Percentiles rank a stretch among this genome's conserved stretches.
Conservation (phyloP, 768 basidiomycete genomes). For the Pholiota microspora region DNA sequence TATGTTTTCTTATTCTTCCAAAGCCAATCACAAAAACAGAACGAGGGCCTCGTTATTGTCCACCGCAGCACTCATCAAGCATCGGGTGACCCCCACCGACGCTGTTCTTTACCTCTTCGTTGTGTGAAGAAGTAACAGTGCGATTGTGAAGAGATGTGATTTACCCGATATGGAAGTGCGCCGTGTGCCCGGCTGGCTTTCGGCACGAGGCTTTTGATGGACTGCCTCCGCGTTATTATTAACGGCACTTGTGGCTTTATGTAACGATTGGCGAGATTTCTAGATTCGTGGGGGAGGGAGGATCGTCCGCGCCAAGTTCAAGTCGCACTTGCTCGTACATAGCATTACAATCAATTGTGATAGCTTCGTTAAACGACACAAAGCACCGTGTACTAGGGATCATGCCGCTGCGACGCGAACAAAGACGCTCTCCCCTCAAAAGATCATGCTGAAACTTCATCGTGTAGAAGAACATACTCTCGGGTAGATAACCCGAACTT, state of each 20-base stretch:
- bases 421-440: too few relatives aligned
- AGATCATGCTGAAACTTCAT: constrained; percentile 47
- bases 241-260: too few relatives aligned
- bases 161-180: too few relatives aligned
- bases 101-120: background rate
- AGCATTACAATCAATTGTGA: background rate
- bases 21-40: background rate
- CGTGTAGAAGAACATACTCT: constrained; percentile 86
- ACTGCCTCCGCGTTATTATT: too few relatives aligned
- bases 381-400: background rate
- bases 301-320: too few relatives aligned
- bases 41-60: background rate
- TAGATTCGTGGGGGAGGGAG: too few relatives aligned
- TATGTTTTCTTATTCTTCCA: background rate
- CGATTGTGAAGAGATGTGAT: background rate
- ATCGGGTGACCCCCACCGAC: background rate
- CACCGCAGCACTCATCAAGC: background rate
- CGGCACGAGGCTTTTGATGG: too few relatives aligned
- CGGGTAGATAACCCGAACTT: constrained; percentile 80
- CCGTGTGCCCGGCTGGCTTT: background rate
- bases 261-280: background rate
- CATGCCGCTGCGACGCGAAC: too few relatives aligned
- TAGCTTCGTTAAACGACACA: background rate
- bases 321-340: background rate
- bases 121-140: background rate